These are phyloP conservation scores for Diaporthe capsici DNA, from an alignment of 2,329 filamentous ascomycete genomes.

Conservation along the genomic window DNA sequence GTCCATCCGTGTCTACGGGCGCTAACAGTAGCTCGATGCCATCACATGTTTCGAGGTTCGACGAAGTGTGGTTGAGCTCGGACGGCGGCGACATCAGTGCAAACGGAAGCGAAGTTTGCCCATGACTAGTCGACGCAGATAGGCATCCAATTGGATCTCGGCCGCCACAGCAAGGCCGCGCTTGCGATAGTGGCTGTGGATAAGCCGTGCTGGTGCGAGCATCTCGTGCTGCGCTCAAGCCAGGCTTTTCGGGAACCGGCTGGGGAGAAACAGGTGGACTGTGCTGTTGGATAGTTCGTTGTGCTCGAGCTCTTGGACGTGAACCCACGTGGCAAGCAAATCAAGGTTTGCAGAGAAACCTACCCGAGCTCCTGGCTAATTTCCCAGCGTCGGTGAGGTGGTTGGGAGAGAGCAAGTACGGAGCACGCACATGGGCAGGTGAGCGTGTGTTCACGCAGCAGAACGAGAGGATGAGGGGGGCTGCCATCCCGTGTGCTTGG, in stretches of 20 bases:
- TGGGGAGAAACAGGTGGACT: constrained; percentile 11
- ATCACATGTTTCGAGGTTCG: constrained; percentile 18
- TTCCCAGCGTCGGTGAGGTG: constrained; percentile 5
- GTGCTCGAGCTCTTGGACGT: constrained; percentile 3
- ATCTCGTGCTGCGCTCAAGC: constrained; percentile 1
- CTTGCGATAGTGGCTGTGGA: constrained; percentile 7
- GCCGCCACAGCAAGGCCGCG: not conserved
- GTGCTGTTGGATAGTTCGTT: constrained; percentile 13
- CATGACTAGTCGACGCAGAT: constrained; percentile 22
- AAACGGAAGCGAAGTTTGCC: constrained; percentile 11
- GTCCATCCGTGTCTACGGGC: constrained; percentile 3
- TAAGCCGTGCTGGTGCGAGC: not conserved
- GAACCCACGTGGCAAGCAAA: constrained; percentile 31
- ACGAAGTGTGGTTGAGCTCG: constrained; percentile 25
- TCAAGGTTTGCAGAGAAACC: constrained; percentile 24
- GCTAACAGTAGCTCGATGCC: constrained; percentile 6
- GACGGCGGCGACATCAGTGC: constrained; percentile 20
- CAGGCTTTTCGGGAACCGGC: not conserved
- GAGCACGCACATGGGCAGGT: not conserved
- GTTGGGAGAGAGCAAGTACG: not conserved
- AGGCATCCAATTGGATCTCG: constrained; percentile 10
- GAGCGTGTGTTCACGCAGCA: not conserved
- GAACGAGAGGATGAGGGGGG: not conserved
- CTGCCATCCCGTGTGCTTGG: not conserved
- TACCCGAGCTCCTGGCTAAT: constrained; percentile 15